Evolutionary conservation across 2,329 filamentous ascomycete species (phyloP).

Genomic region (Claviceps sorghi): DNA sequence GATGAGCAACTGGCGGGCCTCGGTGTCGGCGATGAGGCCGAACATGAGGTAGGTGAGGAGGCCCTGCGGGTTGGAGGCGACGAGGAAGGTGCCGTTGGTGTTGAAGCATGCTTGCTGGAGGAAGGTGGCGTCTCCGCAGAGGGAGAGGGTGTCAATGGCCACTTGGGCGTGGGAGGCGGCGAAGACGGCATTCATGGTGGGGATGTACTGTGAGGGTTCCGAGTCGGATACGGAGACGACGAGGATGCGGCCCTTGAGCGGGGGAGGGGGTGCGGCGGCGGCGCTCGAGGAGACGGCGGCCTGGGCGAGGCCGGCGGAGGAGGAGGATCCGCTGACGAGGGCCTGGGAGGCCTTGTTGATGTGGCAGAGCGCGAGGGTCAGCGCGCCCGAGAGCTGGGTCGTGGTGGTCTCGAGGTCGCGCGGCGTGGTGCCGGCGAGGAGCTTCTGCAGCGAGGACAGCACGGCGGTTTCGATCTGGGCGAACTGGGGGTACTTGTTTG

Average conservation of each 20-base stretch:
- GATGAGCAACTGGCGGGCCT: constrained; percentile 48
- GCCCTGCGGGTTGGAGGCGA: constrained; percentile 45
- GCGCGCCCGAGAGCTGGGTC: constrained; percentile 77
- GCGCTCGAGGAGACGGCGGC: constrained; percentile 17
- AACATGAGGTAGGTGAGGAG: constrained; percentile 91
- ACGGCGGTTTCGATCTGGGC: constrained; percentile 73
- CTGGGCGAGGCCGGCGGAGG: constrained; percentile 21
- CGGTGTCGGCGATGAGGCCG: constrained; percentile 59
- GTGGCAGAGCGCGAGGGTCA: constrained; percentile 78
- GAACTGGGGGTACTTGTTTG: constrained; percentile 92
- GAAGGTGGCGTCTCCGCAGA: constrained; percentile 77
- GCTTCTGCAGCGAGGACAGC: constrained; percentile 54
- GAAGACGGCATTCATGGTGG: constrained; percentile 97
- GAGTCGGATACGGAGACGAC: constrained; percentile 77
- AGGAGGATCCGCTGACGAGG: constrained; percentile 44
- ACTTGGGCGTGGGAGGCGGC: constrained; percentile 79
- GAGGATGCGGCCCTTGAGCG: constrained; percentile 52
- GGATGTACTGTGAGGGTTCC: constrained; percentile 85
- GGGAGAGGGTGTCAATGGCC: constrained; percentile 80
- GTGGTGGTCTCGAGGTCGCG: constrained; percentile 57
- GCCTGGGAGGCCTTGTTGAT: constrained; percentile 70
- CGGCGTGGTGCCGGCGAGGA: constrained; percentile 55
- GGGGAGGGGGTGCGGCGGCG: constrained; percentile 15
- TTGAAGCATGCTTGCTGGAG: constrained; percentile 73
- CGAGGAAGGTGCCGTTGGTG: constrained; percentile 42